Conservation (phyloP, 192 early-diverging fungal species). For the Podila epigama region DNA sequence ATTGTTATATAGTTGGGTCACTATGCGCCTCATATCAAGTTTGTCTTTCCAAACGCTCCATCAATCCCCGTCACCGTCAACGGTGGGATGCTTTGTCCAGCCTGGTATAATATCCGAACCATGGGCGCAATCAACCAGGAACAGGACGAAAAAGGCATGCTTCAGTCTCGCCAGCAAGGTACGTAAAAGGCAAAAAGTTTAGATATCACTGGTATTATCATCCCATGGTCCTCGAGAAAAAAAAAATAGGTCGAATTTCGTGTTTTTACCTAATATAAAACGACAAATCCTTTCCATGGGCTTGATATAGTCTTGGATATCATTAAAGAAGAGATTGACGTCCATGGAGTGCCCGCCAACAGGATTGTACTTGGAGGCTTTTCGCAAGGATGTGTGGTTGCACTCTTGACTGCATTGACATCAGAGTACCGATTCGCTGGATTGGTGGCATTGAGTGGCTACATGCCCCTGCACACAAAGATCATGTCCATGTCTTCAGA, state of each 20-base stretch:
- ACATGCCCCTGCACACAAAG: constrained; percentile 68
- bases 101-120: constrained; percentile 87
- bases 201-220: too few species aligned
- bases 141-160: constrained; percentile 80
- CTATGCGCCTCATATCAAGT: constrained; percentile 86
- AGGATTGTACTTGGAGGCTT: constrained; percentile 95
- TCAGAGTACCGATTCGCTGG: constrained; percentile 65
- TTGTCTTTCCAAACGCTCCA: constrained; percentile 87
- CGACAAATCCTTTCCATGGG: constrained; percentile 55
- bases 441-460: constrained; percentile 71
- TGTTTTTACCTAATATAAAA: too few species aligned
- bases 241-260: too few species aligned
- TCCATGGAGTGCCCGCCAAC: constrained; percentile 72
- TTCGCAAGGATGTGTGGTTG: constrained; percentile 88
- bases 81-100: constrained; percentile 81
- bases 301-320: constrained; percentile 47
- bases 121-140: constrained; percentile 54
- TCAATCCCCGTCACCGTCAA: constrained; percentile 78
- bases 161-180: constrained; percentile 40
- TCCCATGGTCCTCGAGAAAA: too few species aligned
- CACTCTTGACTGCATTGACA: constrained; percentile 75
- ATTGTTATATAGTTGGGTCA: constrained; percentile 60
- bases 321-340: constrained; percentile 77
- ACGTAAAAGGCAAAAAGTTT: too few species aligned
- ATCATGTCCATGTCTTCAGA: constrained; percentile 61